Conservation (phyloP, 1,139 yeast species). For the Hansenula lynferdii region DNA sequence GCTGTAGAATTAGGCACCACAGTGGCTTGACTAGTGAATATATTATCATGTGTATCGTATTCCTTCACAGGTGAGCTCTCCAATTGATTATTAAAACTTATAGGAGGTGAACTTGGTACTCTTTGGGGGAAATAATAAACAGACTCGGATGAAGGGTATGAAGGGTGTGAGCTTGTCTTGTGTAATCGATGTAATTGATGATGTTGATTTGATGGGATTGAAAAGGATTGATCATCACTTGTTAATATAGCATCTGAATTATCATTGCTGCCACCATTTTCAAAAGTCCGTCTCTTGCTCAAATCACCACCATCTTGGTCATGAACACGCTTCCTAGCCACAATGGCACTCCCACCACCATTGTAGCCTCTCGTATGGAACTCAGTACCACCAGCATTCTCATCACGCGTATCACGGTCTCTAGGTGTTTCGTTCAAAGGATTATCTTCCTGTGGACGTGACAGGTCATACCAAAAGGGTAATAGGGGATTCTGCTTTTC, state of each 20-base stretch:
- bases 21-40: constrained; percentile 20
- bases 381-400: constrained; percentile 21
- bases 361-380: constrained; percentile 26
- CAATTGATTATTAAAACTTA: constrained; percentile 2
- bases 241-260: constrained; percentile 15
- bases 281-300: constrained; percentile 17
- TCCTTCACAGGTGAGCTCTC: constrained; percentile 14
- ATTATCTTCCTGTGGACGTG: constrained; percentile 20
- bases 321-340: constrained; percentile 18
- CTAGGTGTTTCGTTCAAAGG: constrained; percentile 25
- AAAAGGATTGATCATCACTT: constrained; percentile 14
- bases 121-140: constrained; percentile 13
- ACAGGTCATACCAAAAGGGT: constrained; percentile 26
- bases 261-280: constrained; percentile 6
- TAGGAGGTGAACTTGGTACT: constrained; percentile 19
- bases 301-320: constrained; percentile 19
- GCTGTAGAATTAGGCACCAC: constrained; percentile 7
- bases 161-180: constrained; percentile 14
- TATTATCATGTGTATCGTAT: neutral
- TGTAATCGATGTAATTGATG: neutral
- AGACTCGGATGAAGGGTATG: constrained; percentile 18
- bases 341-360: constrained; percentile 6
- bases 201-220: neutral
- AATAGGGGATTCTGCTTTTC: constrained; percentile 21
- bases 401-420: constrained; percentile 19